Evolutionary conservation across 1,284 basidiomycete genomes (phyloP).

Genomic region (Ceratobasidium sp.): DNA sequence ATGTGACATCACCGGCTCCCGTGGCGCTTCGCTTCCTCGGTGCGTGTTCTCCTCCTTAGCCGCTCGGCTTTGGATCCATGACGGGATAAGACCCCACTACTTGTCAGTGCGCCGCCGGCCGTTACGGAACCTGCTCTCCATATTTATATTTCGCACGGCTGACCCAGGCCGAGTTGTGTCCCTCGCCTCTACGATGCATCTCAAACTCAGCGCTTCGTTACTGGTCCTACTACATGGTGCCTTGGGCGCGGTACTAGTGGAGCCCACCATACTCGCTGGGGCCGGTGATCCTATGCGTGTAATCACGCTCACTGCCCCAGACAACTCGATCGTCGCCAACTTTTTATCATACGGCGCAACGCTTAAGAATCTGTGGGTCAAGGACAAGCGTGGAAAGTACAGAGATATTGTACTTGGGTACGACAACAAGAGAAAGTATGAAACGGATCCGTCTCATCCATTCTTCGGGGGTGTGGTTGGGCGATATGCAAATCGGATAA

Average conservation of each 20-base stretch:
- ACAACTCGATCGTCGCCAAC: constrained; percentile 61
- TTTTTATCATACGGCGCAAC: constrained; percentile 62
- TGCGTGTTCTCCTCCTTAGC: constrained; percentile 29
- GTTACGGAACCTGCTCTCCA: constrained; percentile 16
- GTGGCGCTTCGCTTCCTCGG: constrained; percentile 21
- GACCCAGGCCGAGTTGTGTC: neutral
- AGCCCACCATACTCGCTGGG: constrained; percentile 8
- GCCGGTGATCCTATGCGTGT: constrained; percentile 41
- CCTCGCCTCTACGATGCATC: neutral
- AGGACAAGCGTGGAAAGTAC: constrained; percentile 55
- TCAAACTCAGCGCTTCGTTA: constrained; percentile 6
- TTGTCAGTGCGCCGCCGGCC: neutral
- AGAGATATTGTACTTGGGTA: constrained; percentile 61
- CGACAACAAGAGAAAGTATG: constrained; percentile 56
- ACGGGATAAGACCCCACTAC: constrained; percentile 31
- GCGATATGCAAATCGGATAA: constrained; percentile 59
- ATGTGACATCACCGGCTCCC: constrained; percentile 6
- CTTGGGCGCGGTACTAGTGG: neutral
- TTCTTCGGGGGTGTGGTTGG: constrained; percentile 61
- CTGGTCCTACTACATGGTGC: neutral
- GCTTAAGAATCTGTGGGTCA: constrained; percentile 60
- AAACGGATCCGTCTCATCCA: constrained; percentile 57
- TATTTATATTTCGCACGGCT: constrained; percentile 23
- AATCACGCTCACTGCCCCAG: constrained; percentile 57
- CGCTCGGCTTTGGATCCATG: constrained; percentile 18